Evolutionary conservation across 1,284 basidiomycete genomes (phyloP), one percentile per base, ranked within the genome.

Genomic region (Anthracocystis walkeri): DNA sequence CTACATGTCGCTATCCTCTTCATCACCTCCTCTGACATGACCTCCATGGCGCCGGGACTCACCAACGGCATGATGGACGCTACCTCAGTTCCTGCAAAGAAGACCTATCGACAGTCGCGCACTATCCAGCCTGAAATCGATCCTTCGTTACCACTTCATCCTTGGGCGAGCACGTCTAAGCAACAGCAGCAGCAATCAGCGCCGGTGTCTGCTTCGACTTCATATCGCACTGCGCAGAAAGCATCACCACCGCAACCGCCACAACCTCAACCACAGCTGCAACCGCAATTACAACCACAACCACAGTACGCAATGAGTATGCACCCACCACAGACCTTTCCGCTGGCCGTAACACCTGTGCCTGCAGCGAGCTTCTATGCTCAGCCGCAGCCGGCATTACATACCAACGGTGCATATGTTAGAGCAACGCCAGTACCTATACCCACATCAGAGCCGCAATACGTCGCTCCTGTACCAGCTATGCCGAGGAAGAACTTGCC

Each of bases 111-210:
- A 3, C 40, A 59, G 42, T 51, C 58, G 54, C 62, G 58, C 38
- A 62, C 62, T 21, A 20, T 45, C 7, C 53, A 60, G 31, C 41
- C 53, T 11, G 31, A 59, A 21, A 61, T 71, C 35, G 63, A 71
- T n/a, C 31, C 59, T 5, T 53, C 41, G 7, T 46, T 53, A 25
- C 68, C 68, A 10, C 40, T 71, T 0, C 68, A 71, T 58, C 68
- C 68, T 12, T 71, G 68, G 68, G 68, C 68, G 1, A 62, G 21
- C 41, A 48, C 46, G 4, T 53, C 45, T 1, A 46, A 38, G 14
- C 42, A 40, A 12, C 42, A 20, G 1, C 45, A 23, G 12, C 56
- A 12, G 3, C 59, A 52, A 11, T 14, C 20, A 10, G 31, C 44
- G 1, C 23, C 58, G 0, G 20, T 20, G 20, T 18, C 33, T 25